Base-by-base conservation (phyloP, 441 rosid genomes). In the Flueggea neowawraea region DNA sequence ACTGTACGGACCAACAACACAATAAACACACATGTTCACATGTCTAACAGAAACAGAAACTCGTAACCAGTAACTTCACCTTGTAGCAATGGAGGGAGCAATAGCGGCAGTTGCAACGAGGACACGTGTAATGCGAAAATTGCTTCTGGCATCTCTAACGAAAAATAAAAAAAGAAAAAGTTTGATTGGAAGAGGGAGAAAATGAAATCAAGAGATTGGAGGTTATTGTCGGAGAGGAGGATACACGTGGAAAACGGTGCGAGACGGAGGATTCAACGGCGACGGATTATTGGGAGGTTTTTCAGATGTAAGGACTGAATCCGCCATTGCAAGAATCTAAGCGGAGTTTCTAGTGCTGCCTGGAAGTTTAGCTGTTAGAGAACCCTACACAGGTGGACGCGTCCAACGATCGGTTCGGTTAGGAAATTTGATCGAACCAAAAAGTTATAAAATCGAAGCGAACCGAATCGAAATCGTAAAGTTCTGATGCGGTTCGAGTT, bases 71-170 rank as follows among this genome's bases (percentile, higher is more conserved):
- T 28, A 31, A 31, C 41, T 36, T 12, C 62, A 79, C 91, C 88
- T 84, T 90, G 71, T 89, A 91, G 69, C 97, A 91, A 36, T 69
- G 80, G 50, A 86, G 95, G 6, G 98, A 89, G 57, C 98, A 91
- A 67, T 91, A 89, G 0, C 98, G 87, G 39, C 85, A 81, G 74
- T 89, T 88, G 81, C 97, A 95, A 63, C 99, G 84, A 49, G 97
- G 98, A 64, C 99, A 88, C 58, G 98, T 89, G 36, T 95, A 95
- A 60, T 86, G 95, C 6, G 98, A 84, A 73, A 91, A 91, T 67
- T 91, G 97, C 75, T 89, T 95, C 70, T 88, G 87, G 63, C 98
- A 88, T 43, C 92, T 84, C 73, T 45, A 55, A 4, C 10, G 17
- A 9, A 13, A 4, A 22, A 44, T n/a, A 0, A 13, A 15, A 1